Evolutionary conservation across 192 early-diverging fungal species (phyloP), one percentile per base, ranked within the genome.

Genomic region (Ramicandelaber brevisporus): DNA sequence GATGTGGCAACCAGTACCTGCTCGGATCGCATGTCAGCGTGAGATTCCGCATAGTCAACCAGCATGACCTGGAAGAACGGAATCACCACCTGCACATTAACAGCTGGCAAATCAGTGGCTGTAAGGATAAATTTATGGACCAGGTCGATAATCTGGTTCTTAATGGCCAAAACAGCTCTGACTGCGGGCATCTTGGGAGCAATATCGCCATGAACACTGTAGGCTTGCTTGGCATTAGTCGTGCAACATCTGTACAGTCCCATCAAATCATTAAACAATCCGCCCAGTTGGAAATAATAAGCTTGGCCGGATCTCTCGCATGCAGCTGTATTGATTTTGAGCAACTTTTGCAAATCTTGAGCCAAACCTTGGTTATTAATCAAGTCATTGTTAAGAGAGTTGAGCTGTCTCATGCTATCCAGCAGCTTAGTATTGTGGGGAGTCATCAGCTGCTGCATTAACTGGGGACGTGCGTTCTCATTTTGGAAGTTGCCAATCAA

Each of bases 401-500:
- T 68, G 25, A 88, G 53, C 7, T 58, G 48, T 41, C 92, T 78
- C 26, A 80, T 48, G 9, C 40, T 60, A 43, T 79, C 70, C 93
- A 89, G 96, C 65, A 67, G n/a, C n/a, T n/a, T 61, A 22, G 50
- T 53, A 55, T 96, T 93, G 13, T 86, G 73, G 0, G 76, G 55
- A 34, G 82, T 75, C 88, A 96, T 93, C 17, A 77, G 67, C 18
- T 72, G 73, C 12, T 44, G 40, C 27, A 96, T 83, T 33, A 93
- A 53, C 33, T 77, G 60, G 33, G 82, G 76, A 47, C 89, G 86
- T 10, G 55, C 47, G 22, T 51, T 43, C 28, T 69, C 61, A 46
- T 78, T 78, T 18, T 73, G 56, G 37, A 96, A 88, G 4, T 89
- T 84, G 18, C 85, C 73, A 38, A 99, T 85, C 72, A 99, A 90